These are phyloP conservation scores for Stenogyne calaminthoides DNA, from an alignment of 305 asterid species.

Conservation along the genomic window DNA sequence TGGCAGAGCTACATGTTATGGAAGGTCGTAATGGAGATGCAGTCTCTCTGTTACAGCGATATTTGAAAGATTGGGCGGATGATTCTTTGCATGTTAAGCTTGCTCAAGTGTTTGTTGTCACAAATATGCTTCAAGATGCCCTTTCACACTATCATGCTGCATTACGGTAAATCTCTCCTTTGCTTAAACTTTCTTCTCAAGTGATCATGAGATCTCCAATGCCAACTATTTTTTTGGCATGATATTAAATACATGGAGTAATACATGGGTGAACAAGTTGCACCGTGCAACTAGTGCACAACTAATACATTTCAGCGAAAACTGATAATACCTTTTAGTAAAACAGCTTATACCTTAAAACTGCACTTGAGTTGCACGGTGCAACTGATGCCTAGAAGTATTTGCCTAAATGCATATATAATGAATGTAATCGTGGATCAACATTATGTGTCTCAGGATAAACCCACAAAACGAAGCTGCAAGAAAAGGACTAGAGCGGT, in stretches of 20 bases:
- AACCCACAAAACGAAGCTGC: slow-evolving; percentile 91
- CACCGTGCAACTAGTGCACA: no score
- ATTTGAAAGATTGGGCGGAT: slow-evolving; percentile 94
- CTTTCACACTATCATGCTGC: slow-evolving; percentile 96
- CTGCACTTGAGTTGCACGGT: no score
- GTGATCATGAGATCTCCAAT: neutral
- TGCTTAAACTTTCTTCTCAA: neutral
- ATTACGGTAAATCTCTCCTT: slow-evolving; percentile 50
- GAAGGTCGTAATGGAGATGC: slow-evolving; percentile 98
- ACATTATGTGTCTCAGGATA: slow-evolving; percentile 56
- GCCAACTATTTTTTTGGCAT: neutral
- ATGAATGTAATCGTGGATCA: neutral
- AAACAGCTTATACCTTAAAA: no score
- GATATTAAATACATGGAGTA: neutral
- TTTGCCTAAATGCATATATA: no score
- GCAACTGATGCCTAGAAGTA: no score
- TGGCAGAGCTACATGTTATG: slow-evolving; percentile 92
- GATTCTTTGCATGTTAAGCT: slow-evolving; percentile 95
- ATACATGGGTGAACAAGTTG: no score
- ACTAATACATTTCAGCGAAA: no score
- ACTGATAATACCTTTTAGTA: no score
- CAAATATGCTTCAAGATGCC: slow-evolving; percentile 91
- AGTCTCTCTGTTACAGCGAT: slow-evolving; percentile 79
- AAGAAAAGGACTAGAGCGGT: slow-evolving; percentile 85
- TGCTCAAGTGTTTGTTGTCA: slow-evolving; percentile 94